Conservation (phyloP, 2,329 filamentous ascomycete species). For the Colletotrichum godetiae region DNA sequence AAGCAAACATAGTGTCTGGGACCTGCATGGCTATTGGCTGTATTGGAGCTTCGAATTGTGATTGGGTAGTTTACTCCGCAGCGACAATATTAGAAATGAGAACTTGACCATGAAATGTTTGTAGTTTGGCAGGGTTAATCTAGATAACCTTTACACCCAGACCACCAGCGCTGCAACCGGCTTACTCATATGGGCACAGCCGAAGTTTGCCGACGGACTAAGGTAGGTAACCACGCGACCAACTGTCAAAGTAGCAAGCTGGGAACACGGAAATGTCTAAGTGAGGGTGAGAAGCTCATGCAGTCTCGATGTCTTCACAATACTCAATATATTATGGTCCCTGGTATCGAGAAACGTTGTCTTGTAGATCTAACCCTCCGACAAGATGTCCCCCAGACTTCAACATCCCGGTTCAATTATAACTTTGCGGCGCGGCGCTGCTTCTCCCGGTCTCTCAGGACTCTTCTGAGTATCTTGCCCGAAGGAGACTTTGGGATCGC, state of each 20-base stretch:
- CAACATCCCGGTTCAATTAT: neutral
- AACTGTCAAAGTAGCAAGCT: neutral
- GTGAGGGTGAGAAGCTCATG: neutral
- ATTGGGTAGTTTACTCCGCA: neutral
- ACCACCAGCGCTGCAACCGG: neutral
- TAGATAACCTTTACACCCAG: neutral
- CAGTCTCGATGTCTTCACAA: neutral
- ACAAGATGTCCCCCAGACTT: neutral
- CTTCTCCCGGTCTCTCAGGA: constrained; percentile 53
- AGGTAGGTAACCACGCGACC: neutral
- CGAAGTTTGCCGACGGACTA: constrained; percentile 4
- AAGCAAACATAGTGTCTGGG: constrained; percentile 47
- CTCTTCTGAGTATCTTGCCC: constrained; percentile 69
- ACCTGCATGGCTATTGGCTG: constrained; percentile 28
- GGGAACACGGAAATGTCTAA: no score
- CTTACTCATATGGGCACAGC: neutral
- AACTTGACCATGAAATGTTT: neutral
- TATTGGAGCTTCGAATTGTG: neutral
- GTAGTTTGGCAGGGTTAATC: neutral
- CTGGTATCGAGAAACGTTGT: neutral
- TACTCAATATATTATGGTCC: neutral
- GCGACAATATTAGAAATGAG: neutral
- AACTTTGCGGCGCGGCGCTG: neutral
- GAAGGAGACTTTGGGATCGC: constrained; percentile 70
- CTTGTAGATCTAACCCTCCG: neutral